A percentile compares a stretch with the other conserved stretches of the same genome.
Conservation (phyloP, 208 protist genomes). For the Wallacemonas rigidus region DNA sequence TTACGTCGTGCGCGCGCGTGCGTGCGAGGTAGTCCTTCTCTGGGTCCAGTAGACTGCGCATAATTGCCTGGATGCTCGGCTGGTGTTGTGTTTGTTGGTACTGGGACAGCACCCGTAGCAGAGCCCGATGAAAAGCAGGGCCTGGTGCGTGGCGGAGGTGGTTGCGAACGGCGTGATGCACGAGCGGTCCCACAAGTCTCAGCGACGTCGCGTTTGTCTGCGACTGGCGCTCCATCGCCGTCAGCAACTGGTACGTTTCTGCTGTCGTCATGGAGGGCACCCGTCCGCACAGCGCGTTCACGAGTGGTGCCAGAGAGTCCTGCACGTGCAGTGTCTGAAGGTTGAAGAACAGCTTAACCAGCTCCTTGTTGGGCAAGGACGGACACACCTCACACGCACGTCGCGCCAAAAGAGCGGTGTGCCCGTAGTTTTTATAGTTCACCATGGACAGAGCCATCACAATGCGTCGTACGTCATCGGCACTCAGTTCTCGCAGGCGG, state of each 20-base stretch:
- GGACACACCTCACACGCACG: constrained; percentile 77
- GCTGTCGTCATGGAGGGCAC: constrained; percentile 41
- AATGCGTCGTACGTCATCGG: constrained; percentile 42
- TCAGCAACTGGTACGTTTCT: constrained; percentile 57
- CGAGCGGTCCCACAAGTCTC: constrained; percentile 46
- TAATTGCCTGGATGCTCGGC: background rate
- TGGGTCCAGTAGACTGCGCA: constrained; percentile 4
- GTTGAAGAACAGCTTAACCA: constrained; percentile 76
- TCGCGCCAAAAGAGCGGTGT: constrained; percentile 62
- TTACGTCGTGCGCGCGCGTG: background rate
- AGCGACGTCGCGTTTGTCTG: constrained; percentile 62
- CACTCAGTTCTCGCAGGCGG: constrained; percentile 56
- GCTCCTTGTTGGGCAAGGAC: constrained; percentile 40
- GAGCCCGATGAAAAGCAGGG: constrained; percentile 51
- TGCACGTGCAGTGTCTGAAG: constrained; percentile 70
- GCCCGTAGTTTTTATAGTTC: constrained; percentile 74
- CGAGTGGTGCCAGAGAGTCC: constrained; percentile 78
- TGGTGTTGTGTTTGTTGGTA: constrained; percentile 2
- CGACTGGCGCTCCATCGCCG: constrained; percentile 62
- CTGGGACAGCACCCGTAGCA: constrained; percentile 36
- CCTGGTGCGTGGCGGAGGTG: constrained; percentile 28
- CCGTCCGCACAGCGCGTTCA: constrained; percentile 55
- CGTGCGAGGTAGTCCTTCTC: constrained; percentile 4
- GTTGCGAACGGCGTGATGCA: constrained; percentile 37
- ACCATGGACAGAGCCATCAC: constrained; percentile 56